A percentile compares a stretch with the other conserved stretches of the same genome.
Conservation (phyloP, 441 rosid species). For the Hypseocharis bilobata region DNA sequence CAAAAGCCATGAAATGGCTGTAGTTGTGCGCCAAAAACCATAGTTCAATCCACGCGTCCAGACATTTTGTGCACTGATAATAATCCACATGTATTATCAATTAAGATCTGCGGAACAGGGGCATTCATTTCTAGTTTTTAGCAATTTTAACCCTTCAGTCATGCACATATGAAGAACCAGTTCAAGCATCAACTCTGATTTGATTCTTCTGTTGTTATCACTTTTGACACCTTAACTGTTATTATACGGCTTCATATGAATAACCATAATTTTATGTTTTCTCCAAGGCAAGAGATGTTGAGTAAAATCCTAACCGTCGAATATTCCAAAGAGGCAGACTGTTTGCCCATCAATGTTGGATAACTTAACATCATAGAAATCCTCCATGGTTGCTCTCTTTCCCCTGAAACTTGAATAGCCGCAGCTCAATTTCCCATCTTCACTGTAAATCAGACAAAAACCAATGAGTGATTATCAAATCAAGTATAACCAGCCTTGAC, state of each 20-base stretch:
- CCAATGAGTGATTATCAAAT: not conserved
- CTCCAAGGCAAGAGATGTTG: slow-evolving; percentile 11
- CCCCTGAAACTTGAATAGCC: slow-evolving; percentile 94
- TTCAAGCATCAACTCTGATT: not conserved
- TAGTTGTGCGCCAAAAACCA: no score
- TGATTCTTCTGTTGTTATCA: slow-evolving; percentile 7
- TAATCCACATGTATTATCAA: no score
- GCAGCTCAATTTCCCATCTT: slow-evolving; percentile 77
- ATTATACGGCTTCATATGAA: not conserved
- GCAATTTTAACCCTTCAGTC: no score
- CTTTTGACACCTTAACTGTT: not conserved
- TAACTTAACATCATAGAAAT: slow-evolving; percentile 67
- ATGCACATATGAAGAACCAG: no score
- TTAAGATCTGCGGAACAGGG: no score
- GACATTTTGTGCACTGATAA: no score
- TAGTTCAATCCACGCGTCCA: no score
- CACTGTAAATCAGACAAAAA: slow-evolving; percentile 43
- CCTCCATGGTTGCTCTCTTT: slow-evolving; percentile 93
- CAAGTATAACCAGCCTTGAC: slow-evolving; percentile 5
- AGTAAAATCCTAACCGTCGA: slow-evolving; percentile 65
- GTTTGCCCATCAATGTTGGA: slow-evolving; percentile 59
- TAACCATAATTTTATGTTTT: slow-evolving; percentile 7
- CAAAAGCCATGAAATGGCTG: no score
- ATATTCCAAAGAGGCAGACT: slow-evolving; percentile 87
- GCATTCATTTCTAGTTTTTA: no score